Base-by-base conservation (phyloP, 2,329 filamentous ascomycete genomes). In the Magnaporthales sp. region DNA sequence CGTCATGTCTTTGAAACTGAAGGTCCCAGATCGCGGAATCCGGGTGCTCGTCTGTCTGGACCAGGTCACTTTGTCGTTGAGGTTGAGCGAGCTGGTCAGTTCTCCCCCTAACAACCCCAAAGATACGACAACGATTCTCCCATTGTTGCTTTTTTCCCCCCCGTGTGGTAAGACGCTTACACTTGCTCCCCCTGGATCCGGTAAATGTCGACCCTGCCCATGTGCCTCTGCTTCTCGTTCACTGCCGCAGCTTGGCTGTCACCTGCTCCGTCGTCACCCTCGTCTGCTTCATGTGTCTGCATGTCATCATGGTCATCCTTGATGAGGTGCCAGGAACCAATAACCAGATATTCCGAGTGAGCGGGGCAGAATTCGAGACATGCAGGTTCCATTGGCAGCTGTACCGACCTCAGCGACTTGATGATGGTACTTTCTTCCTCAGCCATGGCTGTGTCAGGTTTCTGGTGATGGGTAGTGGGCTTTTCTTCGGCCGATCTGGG, bases 21-120 rank as follows among this genome's bases (percentile, higher is more conserved):
- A 97, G 80, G 74, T 97, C 93, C 66, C 97, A 84, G 30, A 97
- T 84, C 6, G 92, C 93, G 65, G 88, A 92, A 24, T 46, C 31
- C 4, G 87, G 84, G 26, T 91, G 87, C 5, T 80, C 73, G 4
- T 89, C 69, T 0, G 84, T 89, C 73, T 91, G 86, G 4, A 89
- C 72, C 67, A 83, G 79, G 1, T 75, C 76, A 70, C 87, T 90
- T 68, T 70, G 68, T 56, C 56, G 46, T 22, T 24, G 31, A 3
- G 4, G 9, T 29, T 54, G 69, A 66, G 65, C 32, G 66, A 46
- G 38, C 38, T 46, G 38, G 38, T 46, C 19, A n/a, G 38, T 46
- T 7, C n/a, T 46, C 4, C 38, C 38, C 38, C 38, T 46, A 19
- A n/a, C 38, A 5, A 46, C 19, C 38, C 38, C 38, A 46, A 46